Evolutionary conservation across 768 basidiomycete species (phyloP), one percentile per base, ranked within the genome.

Genomic region (Panus rudis): DNA sequence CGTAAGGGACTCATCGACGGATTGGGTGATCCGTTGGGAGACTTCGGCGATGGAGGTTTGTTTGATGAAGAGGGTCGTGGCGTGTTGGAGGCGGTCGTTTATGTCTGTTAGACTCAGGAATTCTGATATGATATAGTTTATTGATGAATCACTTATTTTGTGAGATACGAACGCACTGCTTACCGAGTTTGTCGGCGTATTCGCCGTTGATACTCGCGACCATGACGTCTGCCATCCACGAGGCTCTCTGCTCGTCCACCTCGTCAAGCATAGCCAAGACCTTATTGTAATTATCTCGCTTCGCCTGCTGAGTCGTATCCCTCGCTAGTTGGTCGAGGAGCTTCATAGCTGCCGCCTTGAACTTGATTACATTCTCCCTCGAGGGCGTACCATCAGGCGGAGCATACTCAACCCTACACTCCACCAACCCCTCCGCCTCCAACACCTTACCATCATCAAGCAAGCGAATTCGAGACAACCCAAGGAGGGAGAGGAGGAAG

Each of bases 1-100:
- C 20, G 84, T 85, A n/a, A 90, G 72, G 4, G 79, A 80, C 57
- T 91, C 87, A 49, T 87, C 85, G 10, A 91, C 82, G 17, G 84
- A 80, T 23, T 76, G 74, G 4, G 84, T 79, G 40, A 91, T 86
- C 67, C 85, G 89, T 58, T 80, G 78, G 13, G 82, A 78, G 0
- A 91, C 84, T 59, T 91, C 88, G 17, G 78, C 78, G 25, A 90
- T 88, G 31, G 84, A 84, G 3, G 78, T 67, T 40, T 83, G 81
- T 53, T 88, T 90, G 35, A 78, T 61, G 56, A 90, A 82, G 10
- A 90, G 71, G 42, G 77, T 72, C 6, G 82, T 80, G 2, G 84
- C 81, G 23, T 77, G 76, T 21, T 68, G 71, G 19, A 89, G 70
- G 26, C 86, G 80, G 10, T 73, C 72, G 46, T 81, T 72, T 26